Base-by-base conservation (phyloP, 2,329 filamentous ascomycete genomes). In the Bertia moriformis region DNA sequence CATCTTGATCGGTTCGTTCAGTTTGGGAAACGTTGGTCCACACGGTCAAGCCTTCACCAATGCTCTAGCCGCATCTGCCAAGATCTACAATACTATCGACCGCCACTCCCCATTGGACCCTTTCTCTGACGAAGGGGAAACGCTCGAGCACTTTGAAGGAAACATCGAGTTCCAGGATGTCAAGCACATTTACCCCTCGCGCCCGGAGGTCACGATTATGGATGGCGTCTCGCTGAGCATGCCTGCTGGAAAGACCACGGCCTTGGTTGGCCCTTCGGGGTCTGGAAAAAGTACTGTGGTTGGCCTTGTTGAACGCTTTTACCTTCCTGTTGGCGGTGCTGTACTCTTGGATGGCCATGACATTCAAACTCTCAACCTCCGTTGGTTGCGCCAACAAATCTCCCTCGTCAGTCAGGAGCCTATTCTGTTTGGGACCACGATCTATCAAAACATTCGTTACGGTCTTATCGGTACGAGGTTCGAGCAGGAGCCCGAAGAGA, bases 271-370 rank as follows among this genome's bases (percentile, higher is more conserved):
- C 42, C 85, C 89, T 1, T 96, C 89, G 10, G 91, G 89, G 10
- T 93, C 83, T 29, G 91, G 91, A 37, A 98, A 96, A 61, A 89
- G 82, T 50, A 96, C 91, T 0, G 88, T 96, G 44, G 82, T 96
- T 19, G 89, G 89, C 12, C 67, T 98, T 15, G 78, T 96, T 1
- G 89, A 96, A 60, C 76, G 91, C 14, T 96, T 96, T 57, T 98
- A 98, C 55, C 77, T 88, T 41, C 89, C 89, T 0, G 83, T 95
- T 22, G 72, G 72, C 19, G 91, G 91, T 17, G 61, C 71, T 15
- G 77, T 96, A 1, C 69, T 78, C 42, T 65, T 98, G 10, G 91
- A 96, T 53, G 89, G 83, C 4, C 76, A 80, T 47, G 82, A 93
- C 53, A 78, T 94, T 41, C 74, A 73, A 49, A 80, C 68, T 1